phyloP scores from a whole-genome alignment of 768 basidiomycete species.

The Trametes gibbosa region DNA sequence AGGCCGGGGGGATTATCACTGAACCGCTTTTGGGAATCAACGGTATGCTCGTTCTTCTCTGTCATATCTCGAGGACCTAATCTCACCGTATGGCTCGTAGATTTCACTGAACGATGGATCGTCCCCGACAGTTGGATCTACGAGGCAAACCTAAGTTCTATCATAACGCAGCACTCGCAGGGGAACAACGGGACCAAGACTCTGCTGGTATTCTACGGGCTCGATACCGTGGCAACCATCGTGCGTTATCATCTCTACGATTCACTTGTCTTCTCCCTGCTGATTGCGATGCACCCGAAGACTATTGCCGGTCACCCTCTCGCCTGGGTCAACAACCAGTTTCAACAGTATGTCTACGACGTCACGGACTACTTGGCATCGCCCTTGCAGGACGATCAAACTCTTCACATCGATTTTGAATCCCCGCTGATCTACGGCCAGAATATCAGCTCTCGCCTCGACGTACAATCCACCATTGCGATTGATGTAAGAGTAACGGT shows the following conservation, averaged over 20 bases:
- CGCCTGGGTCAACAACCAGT: slow-evolving; percentile 58
- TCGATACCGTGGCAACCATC: slow-evolving; percentile 56
- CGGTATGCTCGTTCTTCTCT: slow-evolving; percentile 30
- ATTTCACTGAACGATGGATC: slow-evolving; percentile 55
- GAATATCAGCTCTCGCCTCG: slow-evolving; percentile 50
- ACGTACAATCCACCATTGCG: slow-evolving; percentile 42
- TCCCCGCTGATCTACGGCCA: slow-evolving; percentile 52
- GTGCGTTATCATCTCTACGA: slow-evolving; percentile 30
- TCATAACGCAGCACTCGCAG: slow-evolving; percentile 26
- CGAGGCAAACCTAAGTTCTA: slow-evolving; percentile 48
- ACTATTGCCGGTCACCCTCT: slow-evolving; percentile 49
- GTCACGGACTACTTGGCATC: slow-evolving; percentile 42
- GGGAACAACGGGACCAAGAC: slow-evolving; percentile 16
- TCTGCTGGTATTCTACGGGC: slow-evolving; percentile 52
- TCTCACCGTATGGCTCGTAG: slow-evolving; percentile 24
- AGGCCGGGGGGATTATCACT: slow-evolving; percentile 48
- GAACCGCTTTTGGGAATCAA: slow-evolving; percentile 53
- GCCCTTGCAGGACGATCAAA: slow-evolving; percentile 34
- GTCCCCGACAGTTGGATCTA: slow-evolving; percentile 57
- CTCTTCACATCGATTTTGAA: slow-evolving; percentile 49
- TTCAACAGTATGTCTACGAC: slow-evolving; percentile 52
- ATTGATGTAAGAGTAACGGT: slow-evolving; percentile 24
- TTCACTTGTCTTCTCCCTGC: not conserved
- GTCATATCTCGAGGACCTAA: no score
- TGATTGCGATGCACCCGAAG: slow-evolving; percentile 28